phyloP scores from a whole-genome alignment of 345 rosid species.

The Arabidopsis thaliana region DNA sequence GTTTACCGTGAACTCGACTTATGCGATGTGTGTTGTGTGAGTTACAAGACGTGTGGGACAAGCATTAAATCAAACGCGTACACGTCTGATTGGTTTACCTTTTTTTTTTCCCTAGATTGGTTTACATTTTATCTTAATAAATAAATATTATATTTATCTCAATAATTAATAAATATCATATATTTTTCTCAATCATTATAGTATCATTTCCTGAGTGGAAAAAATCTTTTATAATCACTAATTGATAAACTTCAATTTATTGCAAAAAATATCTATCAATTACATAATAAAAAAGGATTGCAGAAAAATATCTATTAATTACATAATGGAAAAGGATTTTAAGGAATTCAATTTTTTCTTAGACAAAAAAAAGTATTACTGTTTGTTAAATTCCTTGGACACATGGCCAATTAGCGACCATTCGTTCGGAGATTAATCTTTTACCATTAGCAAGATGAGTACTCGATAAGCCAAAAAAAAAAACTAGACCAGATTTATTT shows the following conservation, averaged over 20 bases:
- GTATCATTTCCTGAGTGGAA: not conserved
- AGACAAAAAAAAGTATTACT: not conserved
- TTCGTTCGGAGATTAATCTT: not conserved
- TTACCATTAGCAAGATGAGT: not conserved
- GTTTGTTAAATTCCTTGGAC: not conserved
- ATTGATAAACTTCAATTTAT: not conserved
- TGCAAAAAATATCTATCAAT: not conserved
- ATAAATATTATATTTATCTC: not conserved
- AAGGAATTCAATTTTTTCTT: not conserved
- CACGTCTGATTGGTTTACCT: not conserved
- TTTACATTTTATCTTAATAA: not conserved
- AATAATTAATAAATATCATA: not conserved
- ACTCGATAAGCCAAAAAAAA: not conserved
- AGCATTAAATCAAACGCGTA: constrained; percentile 9
- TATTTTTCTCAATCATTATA: no score
- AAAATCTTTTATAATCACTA: not conserved
- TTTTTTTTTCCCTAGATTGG: not conserved
- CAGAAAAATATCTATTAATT: not conserved
- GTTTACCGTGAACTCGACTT: not conserved
- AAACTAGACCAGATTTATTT: not conserved
- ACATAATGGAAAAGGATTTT: not conserved
- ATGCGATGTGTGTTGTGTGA: not conserved
- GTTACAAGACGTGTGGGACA: constrained; percentile 1
- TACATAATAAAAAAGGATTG: not conserved
- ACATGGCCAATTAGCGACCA: not conserved